Conservation (phyloP, 371 early-diverging fungal species). For the Mortierella sp. region DNA sequence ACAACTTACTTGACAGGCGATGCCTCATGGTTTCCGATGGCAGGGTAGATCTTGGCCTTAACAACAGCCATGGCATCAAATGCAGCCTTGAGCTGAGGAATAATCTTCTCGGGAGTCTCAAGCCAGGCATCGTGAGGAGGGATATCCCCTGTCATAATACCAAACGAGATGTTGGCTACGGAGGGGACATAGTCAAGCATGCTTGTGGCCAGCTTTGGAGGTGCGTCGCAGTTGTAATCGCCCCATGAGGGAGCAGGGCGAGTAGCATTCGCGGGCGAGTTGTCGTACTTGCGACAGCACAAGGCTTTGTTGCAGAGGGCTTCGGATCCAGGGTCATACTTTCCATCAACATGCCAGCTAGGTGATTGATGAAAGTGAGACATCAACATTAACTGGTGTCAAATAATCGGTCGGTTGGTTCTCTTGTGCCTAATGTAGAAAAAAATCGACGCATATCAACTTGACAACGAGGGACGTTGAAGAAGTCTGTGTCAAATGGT, state of each 20-base stretch:
- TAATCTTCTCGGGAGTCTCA: constrained; percentile 32
- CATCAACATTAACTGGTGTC: not conserved
- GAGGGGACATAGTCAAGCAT: constrained; percentile 60
- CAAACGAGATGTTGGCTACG: constrained; percentile 59
- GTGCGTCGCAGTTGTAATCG: constrained; percentile 65
- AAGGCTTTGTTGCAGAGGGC: constrained; percentile 68
- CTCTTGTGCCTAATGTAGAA: no score
- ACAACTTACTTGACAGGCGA: constrained; percentile 45
- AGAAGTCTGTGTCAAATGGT: not conserved
- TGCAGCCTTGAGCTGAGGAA: constrained; percentile 59
- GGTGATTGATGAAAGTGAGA: not conserved
- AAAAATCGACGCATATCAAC: no score
- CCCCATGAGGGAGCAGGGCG: constrained; percentile 42
- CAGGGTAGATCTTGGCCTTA: constrained; percentile 65
- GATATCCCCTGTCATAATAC: constrained; percentile 69
- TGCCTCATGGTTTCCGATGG: constrained; percentile 71
- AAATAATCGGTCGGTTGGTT: no score
- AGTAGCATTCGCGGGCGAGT: not conserved
- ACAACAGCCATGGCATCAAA: constrained; percentile 59
- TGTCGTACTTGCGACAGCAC: constrained; percentile 66
- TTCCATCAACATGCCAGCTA: constrained; percentile 72
- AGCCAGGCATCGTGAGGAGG: constrained; percentile 73
- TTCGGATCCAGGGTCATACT: constrained; percentile 68
- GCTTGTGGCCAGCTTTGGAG: constrained; percentile 60
- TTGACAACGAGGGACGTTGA: no score